Base-by-base conservation (phyloP, 352 stramenopile species). In the Hyaloperonospora arabidopsidis region DNA sequence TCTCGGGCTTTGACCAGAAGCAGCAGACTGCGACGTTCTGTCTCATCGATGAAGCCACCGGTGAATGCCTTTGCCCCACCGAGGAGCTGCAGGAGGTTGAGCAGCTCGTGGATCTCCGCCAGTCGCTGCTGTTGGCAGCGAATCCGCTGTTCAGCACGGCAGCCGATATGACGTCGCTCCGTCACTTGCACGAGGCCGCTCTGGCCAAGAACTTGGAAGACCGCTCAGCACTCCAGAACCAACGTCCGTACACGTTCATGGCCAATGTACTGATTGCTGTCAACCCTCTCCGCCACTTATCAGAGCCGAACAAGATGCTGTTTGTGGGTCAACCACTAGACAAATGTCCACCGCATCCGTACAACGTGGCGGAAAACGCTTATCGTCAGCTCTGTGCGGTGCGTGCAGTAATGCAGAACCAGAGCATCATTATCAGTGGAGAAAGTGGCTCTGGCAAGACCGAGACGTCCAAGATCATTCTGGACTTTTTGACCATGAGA, bases 381-480 rank as follows among this genome's bases (percentile, higher is more conserved):
- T 93, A 91, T 65, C 79, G 80, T 3, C 80, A 93, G 46, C 67
- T 93, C 8, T 90, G 80, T 56, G 82, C 83, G 5, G 76, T 90
- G 14, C 75, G 77, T 15, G 80, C 81, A 1, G 80, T 89, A 15
- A 91, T 91, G 81, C 79, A 93, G 68, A 93, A 93, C 64, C 93
- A 98, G 68, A 96, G 84, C 29, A 97, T 98, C 63, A 86, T 98
- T 39, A 96, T 98, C 44, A 96, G 80, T 32, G 93, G 93, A 40
- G 93, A 98, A 59, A 95, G 77, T 19, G 93, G 93, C 11, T 95
- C 91, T 3, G 93, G 93, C 41, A 98, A 98, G 68, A 98, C 93
- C 1, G 92, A 97, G 59, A 97, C 90, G 15, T 97, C 93, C 53
- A 97, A 97, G 71, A 95, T 97, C 68, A 88, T 93, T 25, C 59